Conservation (phyloP, 2,329 filamentous ascomycete species). For the Diaporthe caulivora region DNA sequence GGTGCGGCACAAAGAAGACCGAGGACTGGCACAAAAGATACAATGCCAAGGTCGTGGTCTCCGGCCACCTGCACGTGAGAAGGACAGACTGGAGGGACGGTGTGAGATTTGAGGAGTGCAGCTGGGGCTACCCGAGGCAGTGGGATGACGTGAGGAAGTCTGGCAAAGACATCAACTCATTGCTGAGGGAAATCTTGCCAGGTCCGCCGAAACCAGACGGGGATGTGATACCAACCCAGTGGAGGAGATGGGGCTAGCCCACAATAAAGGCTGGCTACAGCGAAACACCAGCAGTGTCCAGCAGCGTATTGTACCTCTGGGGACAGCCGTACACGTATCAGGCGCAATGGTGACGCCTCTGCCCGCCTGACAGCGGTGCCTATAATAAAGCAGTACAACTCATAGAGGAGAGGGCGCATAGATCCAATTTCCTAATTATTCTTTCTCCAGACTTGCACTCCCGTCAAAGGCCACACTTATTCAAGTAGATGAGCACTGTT, state of each 20-base stretch:
- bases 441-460: too few species aligned
- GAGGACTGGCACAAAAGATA: conserved; percentile 52
- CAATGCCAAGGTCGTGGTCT: conserved; percentile 51
- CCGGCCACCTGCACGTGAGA: conserved; percentile 53
- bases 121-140: conserved; percentile 53
- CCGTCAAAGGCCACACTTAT: too few species aligned
- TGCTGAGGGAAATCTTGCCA: conserved; percentile 51
- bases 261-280: background rate
- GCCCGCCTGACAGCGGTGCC: background rate
- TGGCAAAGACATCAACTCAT: conserved; percentile 49
- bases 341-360: background rate
- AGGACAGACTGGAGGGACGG: conserved; percentile 54
- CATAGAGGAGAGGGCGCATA: background rate
- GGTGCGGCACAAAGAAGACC: conserved; percentile 54
- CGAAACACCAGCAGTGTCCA: background rate
- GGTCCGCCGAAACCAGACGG: conserved; percentile 34
- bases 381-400: background rate
- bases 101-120: conserved; percentile 53
- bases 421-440: too few species aligned
- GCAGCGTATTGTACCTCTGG: background rate
- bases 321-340: background rate
- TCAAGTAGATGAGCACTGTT: too few species aligned
- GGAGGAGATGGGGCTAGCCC: conserved; percentile 35
- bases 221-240: conserved; percentile 30
- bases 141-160: conserved; percentile 49